Base-by-base conservation (phyloP, 257 asterid genomes). In the Solanum raphanifolium region DNA sequence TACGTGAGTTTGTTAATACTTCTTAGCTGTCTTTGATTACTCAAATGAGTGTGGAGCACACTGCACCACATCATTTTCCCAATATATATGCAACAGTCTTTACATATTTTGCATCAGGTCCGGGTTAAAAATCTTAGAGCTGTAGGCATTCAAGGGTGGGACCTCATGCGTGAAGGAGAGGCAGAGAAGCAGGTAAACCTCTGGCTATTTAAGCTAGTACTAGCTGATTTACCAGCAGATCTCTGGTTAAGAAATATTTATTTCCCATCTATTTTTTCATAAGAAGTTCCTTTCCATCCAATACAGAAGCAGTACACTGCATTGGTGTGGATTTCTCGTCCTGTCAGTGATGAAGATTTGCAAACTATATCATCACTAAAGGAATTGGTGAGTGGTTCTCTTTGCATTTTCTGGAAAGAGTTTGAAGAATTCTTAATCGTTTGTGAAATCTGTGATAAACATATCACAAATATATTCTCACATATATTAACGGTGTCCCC, bases 91-190 rank as follows among this genome's bases (percentile, higher is more conserved):
- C 31, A 25, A 41, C 83, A 43, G 79, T 31, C 68, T 31, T 25
- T 86, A 18, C 25, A 83, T 85, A 31, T 87, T 88, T 52, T 41
- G 74, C 73, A 36, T 65, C 91, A 97, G 99, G 98, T 97, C 35
- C 90, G 84, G 84, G 98, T 97, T 60, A 97, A 93, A 91, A 91
- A 93, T 94, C 98, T 97, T 78, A 93, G 89, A 90, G 91, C 93
- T 91, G 89, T 95, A 83, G 97, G 95, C 75, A 93, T 85, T 91
- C 94, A 95, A 62, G 98, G 94, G 87, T 95, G 98, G 99, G 98
- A 90, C 32, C 90, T 97, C 90, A 97, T 97, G 98, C 98, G 98
- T 84, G 99, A 97, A 95, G 99, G 99, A 87, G 98, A 97, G 94
- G 94, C 98, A 82, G 99, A 97, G 90, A 97, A 97, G 90, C 98